Conservation (phyloP, 2,329 filamentous ascomycete genomes). For the Ophiostoma quercus region DNA sequence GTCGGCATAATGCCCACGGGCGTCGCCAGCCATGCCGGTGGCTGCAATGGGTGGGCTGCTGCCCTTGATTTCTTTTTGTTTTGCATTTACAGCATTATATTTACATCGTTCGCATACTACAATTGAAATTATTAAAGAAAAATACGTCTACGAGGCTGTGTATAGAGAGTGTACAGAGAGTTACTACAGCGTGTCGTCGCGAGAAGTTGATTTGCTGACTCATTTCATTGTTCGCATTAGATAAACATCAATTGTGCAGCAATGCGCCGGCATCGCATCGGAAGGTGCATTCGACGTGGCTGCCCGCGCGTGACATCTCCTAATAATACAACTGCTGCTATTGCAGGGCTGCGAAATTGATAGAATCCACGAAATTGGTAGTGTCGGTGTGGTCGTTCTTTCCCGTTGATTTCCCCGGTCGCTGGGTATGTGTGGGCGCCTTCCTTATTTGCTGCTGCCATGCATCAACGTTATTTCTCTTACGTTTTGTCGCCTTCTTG, state of each 20-base stretch:
- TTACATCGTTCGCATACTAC: not conserved
- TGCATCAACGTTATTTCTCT: not conserved
- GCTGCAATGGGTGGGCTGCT: not conserved
- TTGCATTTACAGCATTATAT: conserved; percentile 11
- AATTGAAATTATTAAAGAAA: not conserved
- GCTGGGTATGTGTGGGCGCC: not conserved
- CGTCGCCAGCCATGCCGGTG: not conserved
- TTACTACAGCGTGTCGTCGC: not conserved
- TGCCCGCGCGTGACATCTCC: not conserved
- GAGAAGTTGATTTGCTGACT: not conserved
- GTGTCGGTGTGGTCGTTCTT: not conserved
- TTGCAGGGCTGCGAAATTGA: not conserved
- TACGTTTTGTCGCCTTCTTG: not conserved
- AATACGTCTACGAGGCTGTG: not conserved
- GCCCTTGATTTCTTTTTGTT: not conserved
- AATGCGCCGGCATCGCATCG: conserved; percentile 2
- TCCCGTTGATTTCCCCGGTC: not conserved
- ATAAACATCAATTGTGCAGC: not conserved
- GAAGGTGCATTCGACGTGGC: not conserved
- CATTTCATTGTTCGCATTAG: not conserved
- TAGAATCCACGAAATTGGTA: not conserved
- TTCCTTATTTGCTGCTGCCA: not conserved
- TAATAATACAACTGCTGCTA: conserved; percentile 3
- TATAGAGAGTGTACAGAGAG: too few species aligned
- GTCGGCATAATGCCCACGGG: not conserved